These are phyloP conservation scores for Sapria himalayana DNA, from an alignment of 345 rosid species.

Conservation along the genomic window DNA sequence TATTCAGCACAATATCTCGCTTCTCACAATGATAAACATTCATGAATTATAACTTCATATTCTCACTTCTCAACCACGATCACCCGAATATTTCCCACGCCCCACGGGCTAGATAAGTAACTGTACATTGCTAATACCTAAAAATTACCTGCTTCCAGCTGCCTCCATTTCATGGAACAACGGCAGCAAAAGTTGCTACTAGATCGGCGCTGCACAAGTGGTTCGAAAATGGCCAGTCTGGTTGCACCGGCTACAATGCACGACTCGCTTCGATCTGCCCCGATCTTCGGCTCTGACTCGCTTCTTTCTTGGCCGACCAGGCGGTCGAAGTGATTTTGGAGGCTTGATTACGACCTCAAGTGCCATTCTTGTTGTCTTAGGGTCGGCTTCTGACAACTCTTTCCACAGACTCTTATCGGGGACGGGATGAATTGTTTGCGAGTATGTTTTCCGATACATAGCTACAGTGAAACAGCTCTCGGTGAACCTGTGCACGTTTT, in stretches of 20 bases:
- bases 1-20: no score
- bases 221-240: conserved; percentile 98
- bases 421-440: conserved; percentile 89
- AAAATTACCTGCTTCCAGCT: no score
- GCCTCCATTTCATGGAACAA: no score
- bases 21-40: no score
- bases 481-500: conserved; percentile 83
- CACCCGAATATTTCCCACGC: no score
- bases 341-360: conserved; percentile 40
- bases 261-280: conserved; percentile 75
- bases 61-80: no score
- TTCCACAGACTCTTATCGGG: conserved; percentile 87
- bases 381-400: conserved; percentile 59
- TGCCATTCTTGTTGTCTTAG: conserved; percentile 20
- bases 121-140: no score
- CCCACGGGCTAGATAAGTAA: no score
- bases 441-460: conserved; percentile 72
- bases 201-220: conserved; percentile 91
- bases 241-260: conserved; percentile 95
- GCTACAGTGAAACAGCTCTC: conserved; percentile 96
- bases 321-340: conserved; percentile 77
- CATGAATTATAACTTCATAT: no score
- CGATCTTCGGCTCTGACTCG: conserved; percentile 85
- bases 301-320: conserved; percentile 89
- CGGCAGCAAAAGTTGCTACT: no score